phyloP scores from a whole-genome alignment of 1,139 yeast genomes.

The Eremothecium sinecaudum region DNA sequence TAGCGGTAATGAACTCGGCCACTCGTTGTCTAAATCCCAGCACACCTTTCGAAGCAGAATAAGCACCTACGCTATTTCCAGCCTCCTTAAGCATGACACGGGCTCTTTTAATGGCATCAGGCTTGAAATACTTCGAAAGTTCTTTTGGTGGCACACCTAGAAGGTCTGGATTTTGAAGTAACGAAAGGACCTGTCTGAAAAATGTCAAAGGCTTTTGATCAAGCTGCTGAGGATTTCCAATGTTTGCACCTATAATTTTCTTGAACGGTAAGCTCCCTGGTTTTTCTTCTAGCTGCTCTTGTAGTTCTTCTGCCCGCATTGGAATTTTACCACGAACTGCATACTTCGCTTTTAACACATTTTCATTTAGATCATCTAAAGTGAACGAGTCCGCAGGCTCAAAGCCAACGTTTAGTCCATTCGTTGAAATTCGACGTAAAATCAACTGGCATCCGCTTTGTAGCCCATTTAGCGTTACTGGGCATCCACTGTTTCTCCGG shows the following conservation, averaged over 20 bases:
- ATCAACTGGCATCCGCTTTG: background rate
- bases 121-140: constrained; percentile 39
- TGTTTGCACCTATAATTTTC: constrained; percentile 76
- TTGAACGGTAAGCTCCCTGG: constrained; percentile 66
- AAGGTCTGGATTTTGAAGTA: constrained; percentile 75
- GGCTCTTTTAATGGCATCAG: constrained; percentile 71
- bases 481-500: too few species aligned
- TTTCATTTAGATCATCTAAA: constrained; percentile 53
- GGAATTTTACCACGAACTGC: constrained; percentile 95
- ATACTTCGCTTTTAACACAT: constrained; percentile 76
- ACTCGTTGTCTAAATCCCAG: constrained; percentile 60
- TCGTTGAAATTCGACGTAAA: background rate
- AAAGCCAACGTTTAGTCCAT: constrained; percentile 9
- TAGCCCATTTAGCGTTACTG: background rate
- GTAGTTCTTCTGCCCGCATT: constrained; percentile 80
- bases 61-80: constrained; percentile 81
- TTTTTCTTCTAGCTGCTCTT: constrained; percentile 41
- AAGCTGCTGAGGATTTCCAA: constrained; percentile 95
- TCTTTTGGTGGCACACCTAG: constrained; percentile 28
- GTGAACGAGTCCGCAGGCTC: constrained; percentile 31
- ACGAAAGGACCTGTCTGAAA: constrained; percentile 79
- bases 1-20: constrained; percentile 62
- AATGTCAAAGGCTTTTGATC: constrained; percentile 93
- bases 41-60: constrained; percentile 88
- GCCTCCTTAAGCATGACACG: constrained; percentile 45